Percentiles rank a stretch among this genome's conserved stretches.
phyloP scores from a whole-genome alignment of 257 asterid species.

The Solanum chilense region DNA sequence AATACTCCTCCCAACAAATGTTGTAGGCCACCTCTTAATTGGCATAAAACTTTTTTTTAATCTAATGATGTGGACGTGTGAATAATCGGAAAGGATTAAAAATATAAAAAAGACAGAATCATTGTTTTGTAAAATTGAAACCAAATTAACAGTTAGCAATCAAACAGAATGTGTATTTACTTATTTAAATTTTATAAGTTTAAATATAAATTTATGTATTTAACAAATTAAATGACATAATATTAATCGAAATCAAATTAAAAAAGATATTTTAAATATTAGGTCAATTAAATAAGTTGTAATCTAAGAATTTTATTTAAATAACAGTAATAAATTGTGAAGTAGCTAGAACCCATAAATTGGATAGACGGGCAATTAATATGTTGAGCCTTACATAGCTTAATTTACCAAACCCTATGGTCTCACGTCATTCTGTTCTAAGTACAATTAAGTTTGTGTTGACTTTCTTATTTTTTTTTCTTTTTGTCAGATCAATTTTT shows the following conservation, averaged over 20 bases:
- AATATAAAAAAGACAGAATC: neutral
- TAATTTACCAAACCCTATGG: neutral
- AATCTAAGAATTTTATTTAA: neutral
- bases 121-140: neutral
- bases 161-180: too few species aligned
- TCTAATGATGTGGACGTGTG: neutral
- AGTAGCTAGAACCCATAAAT: neutral
- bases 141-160: neutral
- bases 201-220: rapidly evolving
- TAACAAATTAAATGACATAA: too few species aligned
- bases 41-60: neutral
- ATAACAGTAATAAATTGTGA: neutral
- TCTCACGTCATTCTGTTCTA: neutral
- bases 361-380: neutral
- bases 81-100: neutral
- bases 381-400: neutral
- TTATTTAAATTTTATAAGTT: too few species aligned
- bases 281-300: neutral
- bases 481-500: too few species aligned
- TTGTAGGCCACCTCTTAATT: neutral
- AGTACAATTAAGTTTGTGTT: neutral
- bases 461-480: neutral
- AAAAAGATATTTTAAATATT: too few species aligned
- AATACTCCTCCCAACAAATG: neutral
- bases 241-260: too few species aligned